Percentiles rank a stretch among this genome's conserved stretches.
These are phyloP conservation scores for Phialocephala sp. DNA, from an alignment of 2,329 filamentous ascomycete species.

Conservation along the genomic window DNA sequence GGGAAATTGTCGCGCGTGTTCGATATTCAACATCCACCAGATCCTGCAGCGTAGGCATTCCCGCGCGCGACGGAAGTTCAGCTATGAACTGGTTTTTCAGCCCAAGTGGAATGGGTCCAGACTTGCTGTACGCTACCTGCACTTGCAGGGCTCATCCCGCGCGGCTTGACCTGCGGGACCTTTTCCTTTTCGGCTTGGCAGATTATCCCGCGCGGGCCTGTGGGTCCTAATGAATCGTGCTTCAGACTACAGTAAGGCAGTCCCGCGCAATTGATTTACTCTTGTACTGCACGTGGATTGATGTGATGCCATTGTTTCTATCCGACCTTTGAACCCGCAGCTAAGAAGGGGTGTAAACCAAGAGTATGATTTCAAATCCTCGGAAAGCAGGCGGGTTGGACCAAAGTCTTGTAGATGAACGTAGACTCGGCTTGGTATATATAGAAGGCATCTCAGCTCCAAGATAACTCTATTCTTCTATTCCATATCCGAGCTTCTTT, in stretches of 20 bases:
- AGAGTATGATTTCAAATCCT: conserved; percentile 28
- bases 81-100: conserved; percentile 8
- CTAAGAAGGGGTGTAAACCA: conserved; percentile 12
- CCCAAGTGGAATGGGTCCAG: background rate
- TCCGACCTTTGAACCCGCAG: background rate
- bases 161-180: background rate
- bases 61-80: conserved; percentile 15
- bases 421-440: conserved; percentile 29
- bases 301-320: background rate
- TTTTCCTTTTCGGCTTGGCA: background rate
- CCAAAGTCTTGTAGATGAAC: conserved; percentile 23
- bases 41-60: conserved; percentile 18
- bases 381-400: conserved; percentile 16
- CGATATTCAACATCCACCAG: conserved; percentile 21
- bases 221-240: conserved; percentile 23
- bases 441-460: conserved; percentile 22
- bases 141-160: conserved; percentile 8
- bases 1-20: background rate
- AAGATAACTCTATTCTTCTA: conserved; percentile 20
- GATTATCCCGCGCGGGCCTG: conserved; percentile 34
- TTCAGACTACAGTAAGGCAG: background rate
- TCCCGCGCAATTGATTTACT: background rate
- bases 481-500: conserved; percentile 30
- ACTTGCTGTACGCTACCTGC: background rate
- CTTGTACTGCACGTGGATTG: background rate